Base-by-base conservation (phyloP, 352 stramenopile genomes). In the Phytophthora hybrid region DNA sequence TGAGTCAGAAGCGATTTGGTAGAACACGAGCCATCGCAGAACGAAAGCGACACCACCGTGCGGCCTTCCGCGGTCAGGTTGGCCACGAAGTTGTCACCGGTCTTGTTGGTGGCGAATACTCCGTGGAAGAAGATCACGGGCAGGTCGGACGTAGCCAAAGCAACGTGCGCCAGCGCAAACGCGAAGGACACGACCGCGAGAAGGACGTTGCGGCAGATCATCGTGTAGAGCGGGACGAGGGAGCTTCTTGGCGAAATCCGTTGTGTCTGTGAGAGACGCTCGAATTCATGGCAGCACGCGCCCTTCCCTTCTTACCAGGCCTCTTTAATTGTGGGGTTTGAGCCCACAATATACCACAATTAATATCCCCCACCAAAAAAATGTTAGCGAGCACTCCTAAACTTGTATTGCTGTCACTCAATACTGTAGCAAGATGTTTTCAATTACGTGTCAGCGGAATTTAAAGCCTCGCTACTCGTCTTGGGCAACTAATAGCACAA, bases 51-150 rank as follows among this genome's bases (percentile, higher is more conserved):
- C 16, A 80, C 63, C 46, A 84, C 76, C 8, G 72, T 70, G 4
- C 72, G 77, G 13, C 63, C 56, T 7, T 83, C 55, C 0, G 70
- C 73, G 2, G 68, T 74, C 37, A 88, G 69, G 59, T 79, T 81
- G 7, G 66, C 19, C 23, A 77, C 31, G 11, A 84, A 71, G 39
- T 75, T 54, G 55, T 46, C 3, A 14, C 68, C 78, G 4, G 52
- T 39, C 26, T 55, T 60, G 7, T 74, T 53, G 21, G 74, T 78
- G 9, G 10, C 37, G 21, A 60, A 71, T 47, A 79, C 56, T 10
- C 80, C 78, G 63, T 87, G 80, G 67, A 87, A 86, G 62, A 83
- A 86, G 44, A 88, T 70, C 23, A 86, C 62, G 18, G 80, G 78
- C 6, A 83, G 69, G 52, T 63, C 47, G 10, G 63, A 69, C 21